phyloP scores from a whole-genome alignment of 106 monocot species.

The Dendrobium nobile region DNA sequence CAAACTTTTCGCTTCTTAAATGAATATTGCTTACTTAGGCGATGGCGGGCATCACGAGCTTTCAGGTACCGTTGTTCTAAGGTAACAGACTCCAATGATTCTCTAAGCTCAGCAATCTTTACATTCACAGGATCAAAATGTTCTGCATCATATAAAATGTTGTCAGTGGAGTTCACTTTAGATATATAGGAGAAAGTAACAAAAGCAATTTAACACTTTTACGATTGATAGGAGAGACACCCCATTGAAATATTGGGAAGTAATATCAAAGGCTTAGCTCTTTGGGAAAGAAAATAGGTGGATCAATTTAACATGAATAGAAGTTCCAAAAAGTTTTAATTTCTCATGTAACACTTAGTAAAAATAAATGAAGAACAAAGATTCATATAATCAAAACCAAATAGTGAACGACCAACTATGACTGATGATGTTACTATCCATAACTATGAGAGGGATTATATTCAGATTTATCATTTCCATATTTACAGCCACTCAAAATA shows the following conservation, averaged over 20 bases:
- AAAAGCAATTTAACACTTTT: neutral
- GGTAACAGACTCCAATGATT: conserved; percentile 90
- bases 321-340: too few relatives aligned
- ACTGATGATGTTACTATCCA: neutral
- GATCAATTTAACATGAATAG: too few relatives aligned
- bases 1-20: neutral
- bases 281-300: too few relatives aligned
- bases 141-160: conserved; percentile 41
- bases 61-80: conserved; percentile 84
- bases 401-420: neutral
- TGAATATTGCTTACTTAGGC: conserved; percentile 61
- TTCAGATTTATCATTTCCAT: neutral
- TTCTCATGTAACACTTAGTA: neutral
- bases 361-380: too few relatives aligned
- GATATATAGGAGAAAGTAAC: neutral
- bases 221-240: neutral
- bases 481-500: neutral
- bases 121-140: conserved; percentile 95
- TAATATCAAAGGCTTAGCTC: too few relatives aligned
- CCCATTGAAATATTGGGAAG: neutral
- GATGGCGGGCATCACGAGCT: conserved; percentile 88
- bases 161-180: neutral
- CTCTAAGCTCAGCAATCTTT: conserved; percentile 92
- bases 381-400: neutral
- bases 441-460: neutral